Percentiles rank a stretch among this genome's conserved stretches.
Evolutionary conservation across 2,329 filamentous ascomycete species (phyloP).

Genomic region (Mycosphaerella arachidis): DNA sequence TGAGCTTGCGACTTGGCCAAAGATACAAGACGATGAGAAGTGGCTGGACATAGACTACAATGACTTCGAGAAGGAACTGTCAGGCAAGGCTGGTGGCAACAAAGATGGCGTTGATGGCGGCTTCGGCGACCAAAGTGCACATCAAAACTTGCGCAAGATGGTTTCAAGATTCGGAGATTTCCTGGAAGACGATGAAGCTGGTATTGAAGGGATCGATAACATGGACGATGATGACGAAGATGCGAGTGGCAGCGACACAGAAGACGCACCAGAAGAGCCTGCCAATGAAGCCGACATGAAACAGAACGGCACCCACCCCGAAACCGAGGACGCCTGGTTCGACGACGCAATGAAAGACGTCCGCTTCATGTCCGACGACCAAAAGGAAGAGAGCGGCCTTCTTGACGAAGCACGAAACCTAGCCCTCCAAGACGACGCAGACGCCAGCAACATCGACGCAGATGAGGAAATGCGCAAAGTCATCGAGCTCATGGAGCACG

Average conservation of each 20-base stretch:
- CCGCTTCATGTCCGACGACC: constrained; percentile 63
- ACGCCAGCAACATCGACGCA: constrained; percentile 43
- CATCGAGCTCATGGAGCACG: constrained; percentile 65
- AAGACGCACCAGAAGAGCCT: constrained; percentile 41
- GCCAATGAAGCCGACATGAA: constrained; percentile 54
- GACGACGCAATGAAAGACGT: constrained; percentile 85
- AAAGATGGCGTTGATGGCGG: constrained; percentile 21
- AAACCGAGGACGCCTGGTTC: constrained; percentile 79
- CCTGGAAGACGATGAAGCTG: constrained; percentile 77
- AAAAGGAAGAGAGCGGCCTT: constrained; percentile 32
- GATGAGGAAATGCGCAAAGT: constrained; percentile 61
- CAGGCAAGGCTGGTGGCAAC: constrained; percentile 35
- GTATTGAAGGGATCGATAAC: constrained; percentile 70
- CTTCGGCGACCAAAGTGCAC: constrained; percentile 62
- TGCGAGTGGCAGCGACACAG: constrained; percentile 39
- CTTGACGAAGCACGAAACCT: constrained; percentile 34
- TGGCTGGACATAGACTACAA: constrained; percentile 92
- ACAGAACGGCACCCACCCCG: constrained; percentile 59
- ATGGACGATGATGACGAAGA: constrained; percentile 63
- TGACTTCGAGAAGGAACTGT: constrained; percentile 79
- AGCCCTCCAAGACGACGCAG: constrained; percentile 40
- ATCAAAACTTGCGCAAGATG: constrained; percentile 80
- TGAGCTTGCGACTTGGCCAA: constrained; percentile 69
- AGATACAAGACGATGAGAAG: constrained; percentile 72
- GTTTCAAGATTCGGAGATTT: constrained; percentile 92